phyloP scores from a whole-genome alignment of 768 basidiomycete genomes.

The Suillus ampliporus region DNA sequence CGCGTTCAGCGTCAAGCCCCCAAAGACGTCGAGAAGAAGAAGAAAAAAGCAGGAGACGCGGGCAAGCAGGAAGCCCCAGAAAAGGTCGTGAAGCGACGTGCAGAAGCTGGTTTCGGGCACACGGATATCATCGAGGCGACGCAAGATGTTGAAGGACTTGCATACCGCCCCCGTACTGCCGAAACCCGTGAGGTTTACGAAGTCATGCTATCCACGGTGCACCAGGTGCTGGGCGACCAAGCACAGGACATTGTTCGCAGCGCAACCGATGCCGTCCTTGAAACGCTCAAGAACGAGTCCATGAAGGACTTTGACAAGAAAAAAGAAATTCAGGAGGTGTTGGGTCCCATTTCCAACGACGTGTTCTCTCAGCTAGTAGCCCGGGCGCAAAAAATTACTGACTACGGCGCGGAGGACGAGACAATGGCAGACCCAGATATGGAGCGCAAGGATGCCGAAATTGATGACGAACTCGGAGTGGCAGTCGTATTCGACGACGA shows the following conservation, averaged over 20 bases:
- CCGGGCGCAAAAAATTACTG: slow-evolving; percentile 93
- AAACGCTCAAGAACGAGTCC: slow-evolving; percentile 85
- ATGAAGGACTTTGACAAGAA: slow-evolving; percentile 98
- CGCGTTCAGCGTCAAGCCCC: slow-evolving; percentile 82
- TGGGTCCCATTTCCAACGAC: slow-evolving; percentile 71
- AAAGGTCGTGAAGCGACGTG: slow-evolving; percentile 62
- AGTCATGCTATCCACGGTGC: slow-evolving; percentile 83
- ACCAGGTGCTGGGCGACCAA: slow-evolving; percentile 88
- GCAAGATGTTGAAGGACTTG: slow-evolving; percentile 89
- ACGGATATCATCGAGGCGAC: slow-evolving; percentile 95
- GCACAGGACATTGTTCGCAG: slow-evolving; percentile 95
- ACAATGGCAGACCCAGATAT: slow-evolving; percentile 75
- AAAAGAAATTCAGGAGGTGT: slow-evolving; percentile 83
- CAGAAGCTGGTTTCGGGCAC: slow-evolving; percentile 76
- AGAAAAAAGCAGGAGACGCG: slow-evolving; percentile 75
- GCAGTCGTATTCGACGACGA: slow-evolving; percentile 98
- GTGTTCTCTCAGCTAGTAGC: slow-evolving; percentile 82
- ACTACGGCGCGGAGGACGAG: slow-evolving; percentile 91
- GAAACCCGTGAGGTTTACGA: slow-evolving; percentile 97
- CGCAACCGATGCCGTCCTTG: slow-evolving; percentile 91
- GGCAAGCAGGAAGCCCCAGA: slow-evolving; percentile 59
- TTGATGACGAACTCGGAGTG: slow-evolving; percentile 96
- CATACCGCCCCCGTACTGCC: slow-evolving; percentile 90
- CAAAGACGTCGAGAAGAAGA: slow-evolving; percentile 92
- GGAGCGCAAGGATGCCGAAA: slow-evolving; percentile 84